phyloP scores from a whole-genome alignment of 2,329 filamentous ascomycete genomes.

The Trichoderma arundinaceum region DNA sequence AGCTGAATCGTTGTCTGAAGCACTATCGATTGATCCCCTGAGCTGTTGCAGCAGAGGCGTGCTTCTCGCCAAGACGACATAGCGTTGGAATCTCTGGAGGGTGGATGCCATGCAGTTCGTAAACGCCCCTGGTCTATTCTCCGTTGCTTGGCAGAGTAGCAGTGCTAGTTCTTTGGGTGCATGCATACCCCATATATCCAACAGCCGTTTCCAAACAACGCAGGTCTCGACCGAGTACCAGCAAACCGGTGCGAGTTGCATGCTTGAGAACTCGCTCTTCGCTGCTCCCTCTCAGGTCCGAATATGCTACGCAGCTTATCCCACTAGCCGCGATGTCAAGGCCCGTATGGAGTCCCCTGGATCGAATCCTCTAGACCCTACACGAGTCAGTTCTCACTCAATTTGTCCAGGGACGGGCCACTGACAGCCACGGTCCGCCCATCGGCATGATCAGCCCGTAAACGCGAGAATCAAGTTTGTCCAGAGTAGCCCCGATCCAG shows the following conservation, averaged over 20 bases:
- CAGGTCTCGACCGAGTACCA: neutral
- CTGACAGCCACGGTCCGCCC: slow-evolving; percentile 21
- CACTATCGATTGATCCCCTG: slow-evolving; percentile 23
- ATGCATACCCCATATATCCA: neutral
- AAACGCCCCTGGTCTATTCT: slow-evolving; percentile 3
- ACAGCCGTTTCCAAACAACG: slow-evolving; percentile 1
- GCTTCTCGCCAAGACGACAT: neutral
- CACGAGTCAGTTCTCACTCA: slow-evolving; percentile 17
- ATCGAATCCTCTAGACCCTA: slow-evolving; percentile 15
- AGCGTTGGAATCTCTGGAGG: neutral
- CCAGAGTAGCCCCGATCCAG: slow-evolving; percentile 14
- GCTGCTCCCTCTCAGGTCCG: neutral
- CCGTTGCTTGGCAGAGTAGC: neutral
- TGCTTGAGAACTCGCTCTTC: neutral
- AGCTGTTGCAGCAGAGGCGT: neutral
- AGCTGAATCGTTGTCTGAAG: slow-evolving; percentile 18
- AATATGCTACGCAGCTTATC: neutral
- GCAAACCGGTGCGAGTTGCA: neutral
- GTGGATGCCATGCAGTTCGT: slow-evolving; percentile 1
- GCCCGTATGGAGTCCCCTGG: neutral
- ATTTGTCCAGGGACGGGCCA: slow-evolving; percentile 18
- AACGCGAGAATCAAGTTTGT: slow-evolving; percentile 7
- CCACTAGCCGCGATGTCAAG: neutral
- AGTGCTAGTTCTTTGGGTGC: neutral
- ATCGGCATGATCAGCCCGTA: slow-evolving; percentile 27